A percentile compares a stretch with the other conserved stretches of the same genome.
Conservation (phyloP, 345 rosid species). For the Citrus hindsii region DNA sequence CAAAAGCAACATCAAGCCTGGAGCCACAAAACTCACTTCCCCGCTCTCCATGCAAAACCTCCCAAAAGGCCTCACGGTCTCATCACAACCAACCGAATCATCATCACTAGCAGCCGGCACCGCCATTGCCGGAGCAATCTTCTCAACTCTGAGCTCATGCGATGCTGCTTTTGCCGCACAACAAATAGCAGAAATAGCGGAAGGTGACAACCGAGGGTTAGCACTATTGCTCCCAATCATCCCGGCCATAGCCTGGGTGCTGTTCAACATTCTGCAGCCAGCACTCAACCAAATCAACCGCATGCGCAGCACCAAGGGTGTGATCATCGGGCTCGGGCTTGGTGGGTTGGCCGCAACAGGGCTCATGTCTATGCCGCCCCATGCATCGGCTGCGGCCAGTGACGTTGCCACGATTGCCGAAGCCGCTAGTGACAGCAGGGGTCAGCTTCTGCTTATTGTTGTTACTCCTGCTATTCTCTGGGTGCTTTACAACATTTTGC, state of each 20-base stretch:
- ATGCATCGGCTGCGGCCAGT: constrained; percentile 48
- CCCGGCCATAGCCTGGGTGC: constrained; percentile 91
- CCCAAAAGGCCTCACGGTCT: constrained; percentile 42
- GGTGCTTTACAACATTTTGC: constrained; percentile 91
- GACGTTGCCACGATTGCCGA: constrained; percentile 49
- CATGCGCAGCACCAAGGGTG: constrained; percentile 66
- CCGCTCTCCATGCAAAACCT: constrained; percentile 35
- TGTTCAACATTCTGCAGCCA: constrained; percentile 90
- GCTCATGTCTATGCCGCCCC: constrained; percentile 37
- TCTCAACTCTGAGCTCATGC: constrained; percentile 58
- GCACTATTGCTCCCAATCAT: constrained; percentile 79
- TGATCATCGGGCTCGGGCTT: constrained; percentile 66
- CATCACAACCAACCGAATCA: constrained; percentile 29
- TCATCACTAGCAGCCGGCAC: constrained; percentile 25
- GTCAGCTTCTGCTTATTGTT: constrained; percentile 74
- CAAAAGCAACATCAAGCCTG: constrained; percentile 33
- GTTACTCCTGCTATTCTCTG: constrained; percentile 86
- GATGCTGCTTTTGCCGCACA: constrained; percentile 91
- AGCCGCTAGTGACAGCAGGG: constrained; percentile 63
- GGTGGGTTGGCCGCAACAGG: constrained; percentile 73
- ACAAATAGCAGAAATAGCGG: constrained; percentile 69
- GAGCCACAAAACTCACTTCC: constrained; percentile 25
- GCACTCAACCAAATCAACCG: constrained; percentile 83
- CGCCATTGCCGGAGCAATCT: constrained; percentile 78
- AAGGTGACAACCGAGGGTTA: constrained; percentile 81